Base-by-base conservation (phyloP, 345 rosid species). In the Melastoma malabathricum region DNA sequence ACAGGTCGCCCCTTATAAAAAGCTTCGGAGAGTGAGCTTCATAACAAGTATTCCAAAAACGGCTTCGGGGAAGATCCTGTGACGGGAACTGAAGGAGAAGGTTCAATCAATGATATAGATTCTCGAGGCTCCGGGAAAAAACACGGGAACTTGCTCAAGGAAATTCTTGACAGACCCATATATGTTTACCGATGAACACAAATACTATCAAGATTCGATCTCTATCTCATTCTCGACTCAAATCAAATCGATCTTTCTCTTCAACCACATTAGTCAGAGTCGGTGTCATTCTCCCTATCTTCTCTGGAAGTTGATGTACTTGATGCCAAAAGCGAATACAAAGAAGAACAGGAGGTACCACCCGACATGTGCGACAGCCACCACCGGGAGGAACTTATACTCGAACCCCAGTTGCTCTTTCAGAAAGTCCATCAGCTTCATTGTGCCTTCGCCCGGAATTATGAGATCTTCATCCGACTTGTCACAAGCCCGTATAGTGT, bases 401-500 rank as follows among this genome's bases (percentile, higher is more conserved):
- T 80, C 72, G 19, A 63, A 84, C 2, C 89, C 93, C 1, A 77
- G 60, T 23, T 20, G 43, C 0, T 63, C 41, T 48, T 82, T 71
- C 15, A 89, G 76, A 64, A 77, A 69, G 14, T 3, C 25, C 51
- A 76, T 80, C 3, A 82, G 23, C 16, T 63, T 41, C 50, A 29
- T 38, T 0, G 46, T 51, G 3, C 55, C 59, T 1, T 38, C 19
- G 51, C 88, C 94, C 12, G 72, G 73, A 16, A 88, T 53, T 5
- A 58, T 61, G 17, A 84, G 48, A 2, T 4, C 9, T 18, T 59
- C 1, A 2, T 66, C 58, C 55, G 83, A 70, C 13, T 68, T 12
- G 92, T 68, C 45, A 84, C 64, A 15, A 89, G 70, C 2, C 89
- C 95, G 14, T 84, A 76, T n/a, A 84, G 27, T 52, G 89, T 82